Conservation (phyloP, 192 early-diverging fungal species). For the Chytriomyces sp. region DNA sequence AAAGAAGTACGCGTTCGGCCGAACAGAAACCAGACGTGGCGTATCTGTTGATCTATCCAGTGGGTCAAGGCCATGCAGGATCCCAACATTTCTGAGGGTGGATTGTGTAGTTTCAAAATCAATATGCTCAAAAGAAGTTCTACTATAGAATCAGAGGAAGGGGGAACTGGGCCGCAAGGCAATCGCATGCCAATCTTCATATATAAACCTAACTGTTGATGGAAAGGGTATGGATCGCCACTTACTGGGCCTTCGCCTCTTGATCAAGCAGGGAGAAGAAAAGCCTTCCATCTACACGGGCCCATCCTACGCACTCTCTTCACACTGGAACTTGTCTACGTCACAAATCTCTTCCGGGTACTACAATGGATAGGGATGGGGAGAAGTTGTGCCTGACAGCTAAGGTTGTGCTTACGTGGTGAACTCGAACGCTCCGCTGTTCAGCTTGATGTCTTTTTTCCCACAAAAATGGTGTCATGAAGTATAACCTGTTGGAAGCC, state of each 20-base stretch:
- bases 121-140: not conserved
- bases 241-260: slow-evolving; percentile 83
- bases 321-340: slow-evolving; percentile 88
- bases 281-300: slow-evolving; percentile 87
- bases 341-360: slow-evolving; percentile 87
- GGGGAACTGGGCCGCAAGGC: slow-evolving; percentile 74
- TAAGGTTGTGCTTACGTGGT: slow-evolving; percentile 94
- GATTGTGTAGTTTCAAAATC: not conserved
- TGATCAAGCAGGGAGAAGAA: slow-evolving; percentile 68
- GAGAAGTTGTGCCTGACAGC: slow-evolving; percentile 77
- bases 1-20: slow-evolving; percentile 81
- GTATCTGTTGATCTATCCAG: slow-evolving; percentile 69
- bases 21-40: slow-evolving; percentile 91
- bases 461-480: slow-evolving; percentile 67
- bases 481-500: slow-evolving; percentile 82
- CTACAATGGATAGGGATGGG: slow-evolving; percentile 88
- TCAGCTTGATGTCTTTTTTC: slow-evolving; percentile 78
- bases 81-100: slow-evolving; percentile 37
- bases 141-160: slow-evolving; percentile 50
- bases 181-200: slow-evolving; percentile 71
- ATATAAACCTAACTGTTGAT: slow-evolving; percentile 80
- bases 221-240: slow-evolving; percentile 91
- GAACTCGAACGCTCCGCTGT: slow-evolving; percentile 76
- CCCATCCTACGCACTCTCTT: slow-evolving; percentile 73
- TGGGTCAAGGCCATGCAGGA: slow-evolving; percentile 91